These are phyloP conservation scores for Candida wancherniae DNA, from an alignment of 805 yeast species.

Conservation along the genomic window DNA sequence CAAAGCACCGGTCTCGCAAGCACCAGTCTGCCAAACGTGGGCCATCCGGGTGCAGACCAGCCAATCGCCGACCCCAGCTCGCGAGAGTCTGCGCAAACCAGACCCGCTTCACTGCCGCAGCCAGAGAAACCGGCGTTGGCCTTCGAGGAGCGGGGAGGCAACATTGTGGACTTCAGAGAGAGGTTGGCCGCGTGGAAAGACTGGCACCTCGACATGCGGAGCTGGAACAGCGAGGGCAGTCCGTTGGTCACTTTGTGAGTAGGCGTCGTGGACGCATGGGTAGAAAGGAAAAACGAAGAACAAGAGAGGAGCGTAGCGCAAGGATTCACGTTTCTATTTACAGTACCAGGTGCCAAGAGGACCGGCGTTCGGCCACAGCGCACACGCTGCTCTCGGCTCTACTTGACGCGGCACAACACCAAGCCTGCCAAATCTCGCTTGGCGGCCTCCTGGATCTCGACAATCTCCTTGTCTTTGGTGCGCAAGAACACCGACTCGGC, in stretches of 20 bases:
- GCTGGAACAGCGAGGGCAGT: slow-evolving; percentile 66
- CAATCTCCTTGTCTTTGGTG: slow-evolving; percentile 42
- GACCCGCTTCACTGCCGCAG: too few relatives aligned
- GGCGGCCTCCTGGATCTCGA: slow-evolving; percentile 85
- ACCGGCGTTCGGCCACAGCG: not conserved
- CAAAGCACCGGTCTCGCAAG: too few relatives aligned
- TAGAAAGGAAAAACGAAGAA: too few relatives aligned
- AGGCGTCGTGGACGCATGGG: too few relatives aligned
- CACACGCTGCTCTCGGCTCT: slow-evolving; percentile 5
- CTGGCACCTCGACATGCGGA: slow-evolving; percentile 84
- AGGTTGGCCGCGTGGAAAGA: slow-evolving; percentile 68
- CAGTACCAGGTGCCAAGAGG: slow-evolving; percentile 2
- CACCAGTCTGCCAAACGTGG: too few relatives aligned
- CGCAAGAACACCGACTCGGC: slow-evolving; percentile 81
- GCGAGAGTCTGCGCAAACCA: too few relatives aligned
- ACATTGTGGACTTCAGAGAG: slow-evolving; percentile 50
- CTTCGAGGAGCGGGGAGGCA: too few relatives aligned
- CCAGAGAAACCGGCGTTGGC: too few relatives aligned
- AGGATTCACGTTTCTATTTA: slow-evolving; percentile 2
- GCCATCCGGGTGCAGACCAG: too few relatives aligned
- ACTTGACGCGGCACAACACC: slow-evolving; percentile 73
- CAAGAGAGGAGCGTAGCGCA: too few relatives aligned
- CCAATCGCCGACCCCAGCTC: too few relatives aligned
- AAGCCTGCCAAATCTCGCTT: slow-evolving; percentile 67
- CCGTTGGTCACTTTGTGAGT: slow-evolving; percentile 26